Evolutionary conservation across 805 yeast species (phyloP).

Genomic region (Pichia ethanolica): DNA sequence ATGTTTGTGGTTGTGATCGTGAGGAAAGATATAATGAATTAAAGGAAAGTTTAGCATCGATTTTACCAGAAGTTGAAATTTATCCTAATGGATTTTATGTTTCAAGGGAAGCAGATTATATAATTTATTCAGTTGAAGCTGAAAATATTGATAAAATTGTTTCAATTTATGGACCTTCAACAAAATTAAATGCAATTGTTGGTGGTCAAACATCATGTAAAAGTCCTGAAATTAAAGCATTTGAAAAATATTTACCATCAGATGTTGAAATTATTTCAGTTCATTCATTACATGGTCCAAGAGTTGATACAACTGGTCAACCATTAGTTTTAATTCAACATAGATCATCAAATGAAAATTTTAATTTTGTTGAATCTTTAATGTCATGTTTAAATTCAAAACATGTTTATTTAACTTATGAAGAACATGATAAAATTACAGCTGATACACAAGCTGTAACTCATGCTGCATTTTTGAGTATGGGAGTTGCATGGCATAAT

Average conservation of each 20-base stretch:
- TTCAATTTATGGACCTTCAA: conserved; percentile 70
- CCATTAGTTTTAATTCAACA: conserved; percentile 85
- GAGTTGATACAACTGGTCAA: conserved; percentile 81
- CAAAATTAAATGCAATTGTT: conserved; percentile 81
- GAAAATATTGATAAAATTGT: conserved; percentile 73
- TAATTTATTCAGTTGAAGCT: conserved; percentile 90
- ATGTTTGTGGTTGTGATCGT: conserved; percentile 79
- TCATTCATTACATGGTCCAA: conserved; percentile 94
- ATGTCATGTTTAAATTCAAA: conserved; percentile 73
- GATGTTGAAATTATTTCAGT: conserved; percentile 82
- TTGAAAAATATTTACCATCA: conserved; percentile 63
- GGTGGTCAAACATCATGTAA: conserved; percentile 99
- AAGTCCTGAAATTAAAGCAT: conserved; percentile 80
- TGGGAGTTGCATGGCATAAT: conserved; percentile 95
- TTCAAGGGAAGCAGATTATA: conserved; percentile 71
- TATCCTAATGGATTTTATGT: conserved; percentile 78
- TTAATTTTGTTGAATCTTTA: conserved; percentile 54
- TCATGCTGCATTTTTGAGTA: conserved; percentile 91
- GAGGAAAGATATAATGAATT: conserved; percentile 53
- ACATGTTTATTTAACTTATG: conserved; percentile 68
- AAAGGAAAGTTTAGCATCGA: conserved; percentile 17
- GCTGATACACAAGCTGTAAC: conserved; percentile 99
- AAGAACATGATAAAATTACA: conserved; percentile 88
- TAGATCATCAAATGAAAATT: conserved; percentile 47
- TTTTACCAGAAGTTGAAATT: conserved; percentile 38